Conservation (phyloP, 2,329 filamentous ascomycete species). For the Pseudopithomyces maydicus region DNA sequence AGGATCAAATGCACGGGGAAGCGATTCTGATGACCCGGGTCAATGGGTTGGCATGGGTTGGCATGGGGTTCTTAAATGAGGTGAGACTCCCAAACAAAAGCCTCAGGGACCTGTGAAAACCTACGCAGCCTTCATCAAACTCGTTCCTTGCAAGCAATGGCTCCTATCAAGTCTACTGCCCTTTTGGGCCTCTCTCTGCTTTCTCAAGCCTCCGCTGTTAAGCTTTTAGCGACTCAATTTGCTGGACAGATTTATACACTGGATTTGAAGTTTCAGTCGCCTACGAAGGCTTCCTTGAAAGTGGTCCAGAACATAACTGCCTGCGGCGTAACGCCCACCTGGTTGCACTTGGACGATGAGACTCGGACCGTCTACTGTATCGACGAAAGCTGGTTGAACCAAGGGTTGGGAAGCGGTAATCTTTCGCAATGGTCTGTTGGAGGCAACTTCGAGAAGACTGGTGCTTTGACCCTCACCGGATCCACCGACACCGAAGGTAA, state of each 20-base stretch:
- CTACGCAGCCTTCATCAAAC: neutral
- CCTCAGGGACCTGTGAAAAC: neutral
- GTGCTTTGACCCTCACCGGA: constrained; percentile 25
- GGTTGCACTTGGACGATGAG: constrained; percentile 5
- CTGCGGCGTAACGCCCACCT: constrained; percentile 9
- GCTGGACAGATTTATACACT: constrained; percentile 6
- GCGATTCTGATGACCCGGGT: neutral
- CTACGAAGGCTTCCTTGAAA: constrained; percentile 1
- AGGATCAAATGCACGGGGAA: neutral
- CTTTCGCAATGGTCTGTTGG: constrained; percentile 3
- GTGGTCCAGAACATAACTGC: neutral
- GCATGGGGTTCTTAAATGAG: neutral
- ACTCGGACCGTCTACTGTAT: constrained; percentile 10
- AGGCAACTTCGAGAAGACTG: constrained; percentile 6
- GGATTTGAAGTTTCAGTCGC: neutral
- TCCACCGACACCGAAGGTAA: constrained; percentile 30
- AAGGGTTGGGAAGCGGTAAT: neutral
- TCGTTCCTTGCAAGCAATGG: constrained; percentile 5
- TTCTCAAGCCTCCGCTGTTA: constrained; percentile 6
- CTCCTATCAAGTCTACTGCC: constrained; percentile 5
- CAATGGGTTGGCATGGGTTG: neutral
- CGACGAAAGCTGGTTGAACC: constrained; percentile 6
- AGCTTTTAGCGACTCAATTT: constrained; percentile 3
- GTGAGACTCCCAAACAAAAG: neutral
- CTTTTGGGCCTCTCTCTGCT: constrained; percentile 10